Percentiles rank a stretch among this genome's conserved stretches.
phyloP scores from a whole-genome alignment of 2,329 filamentous ascomycete genomes.

The Microdochium trichocladiopsis region DNA sequence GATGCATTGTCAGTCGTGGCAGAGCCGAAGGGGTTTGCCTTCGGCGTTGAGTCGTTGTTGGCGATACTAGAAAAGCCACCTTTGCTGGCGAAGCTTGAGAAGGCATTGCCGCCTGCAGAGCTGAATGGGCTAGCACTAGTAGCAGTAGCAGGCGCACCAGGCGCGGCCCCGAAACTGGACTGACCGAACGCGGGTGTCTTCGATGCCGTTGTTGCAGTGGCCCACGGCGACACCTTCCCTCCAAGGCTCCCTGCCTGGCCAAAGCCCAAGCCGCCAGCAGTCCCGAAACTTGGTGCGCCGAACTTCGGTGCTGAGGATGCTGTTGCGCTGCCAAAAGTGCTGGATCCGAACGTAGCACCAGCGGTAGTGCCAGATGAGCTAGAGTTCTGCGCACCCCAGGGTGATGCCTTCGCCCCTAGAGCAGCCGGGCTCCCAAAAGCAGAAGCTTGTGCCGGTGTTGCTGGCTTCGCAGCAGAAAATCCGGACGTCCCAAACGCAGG shows the following conservation, averaged over 20 bases:
- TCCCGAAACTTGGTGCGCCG: conserved; percentile 36
- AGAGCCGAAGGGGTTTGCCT: conserved; percentile 30
- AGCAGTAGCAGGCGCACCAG: conserved; percentile 6
- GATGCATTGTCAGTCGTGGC: conserved; percentile 19
- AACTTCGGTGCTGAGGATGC: conserved; percentile 36
- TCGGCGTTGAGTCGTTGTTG: conserved; percentile 20
- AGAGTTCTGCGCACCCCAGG: conserved; percentile 35
- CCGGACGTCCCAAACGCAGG: conserved; percentile 32
- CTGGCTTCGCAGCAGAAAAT: background rate
- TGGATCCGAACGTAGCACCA: conserved; percentile 35
- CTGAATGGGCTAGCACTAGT: background rate
- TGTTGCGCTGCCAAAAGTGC: conserved; percentile 29
- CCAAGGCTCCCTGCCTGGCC: conserved; percentile 44
- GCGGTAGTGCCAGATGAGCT: conserved; percentile 21
- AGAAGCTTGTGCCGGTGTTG: conserved; percentile 23
- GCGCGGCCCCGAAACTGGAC: conserved; percentile 34
- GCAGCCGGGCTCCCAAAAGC: conserved; percentile 40
- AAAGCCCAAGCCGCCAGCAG: conserved; percentile 33
- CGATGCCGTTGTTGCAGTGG: conserved; percentile 24
- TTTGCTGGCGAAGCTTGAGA: conserved; percentile 44
- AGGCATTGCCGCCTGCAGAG: conserved; percentile 2
- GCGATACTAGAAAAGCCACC: conserved; percentile 47
- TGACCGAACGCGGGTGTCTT: conserved; percentile 46
- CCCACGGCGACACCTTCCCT: conserved; percentile 47
- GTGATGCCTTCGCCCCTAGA: conserved; percentile 43